Percentiles rank a stretch among this genome's conserved stretches.
Evolutionary conservation across 163 green algal species (phyloP).

Genomic region (Smithsoniella earleae): DNA sequence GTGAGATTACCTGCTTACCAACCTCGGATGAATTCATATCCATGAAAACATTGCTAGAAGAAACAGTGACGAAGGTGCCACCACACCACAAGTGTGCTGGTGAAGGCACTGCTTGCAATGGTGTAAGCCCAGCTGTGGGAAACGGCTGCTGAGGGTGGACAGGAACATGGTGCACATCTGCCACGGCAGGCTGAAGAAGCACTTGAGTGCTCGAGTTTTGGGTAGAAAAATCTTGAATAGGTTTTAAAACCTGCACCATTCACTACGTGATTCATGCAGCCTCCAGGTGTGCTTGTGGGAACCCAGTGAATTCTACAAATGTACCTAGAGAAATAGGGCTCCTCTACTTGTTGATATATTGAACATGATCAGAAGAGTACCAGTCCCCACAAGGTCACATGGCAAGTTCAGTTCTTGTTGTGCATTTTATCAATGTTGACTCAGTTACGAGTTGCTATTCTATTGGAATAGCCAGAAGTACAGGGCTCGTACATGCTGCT

Average conservation of each 20-base stretch:
- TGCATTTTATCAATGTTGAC: too few relatives aligned
- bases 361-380: too few relatives aligned
- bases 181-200: background rate
- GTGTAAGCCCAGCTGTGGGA: background rate
- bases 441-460: too few relatives aligned
- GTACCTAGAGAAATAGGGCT: too few relatives aligned
- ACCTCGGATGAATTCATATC: background rate
- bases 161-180: conserved; percentile 10
- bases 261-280: too few relatives aligned
- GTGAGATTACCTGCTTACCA: conserved; percentile 18
- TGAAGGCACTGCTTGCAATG: background rate
- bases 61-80: background rate
- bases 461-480: too few relatives aligned
- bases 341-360: too few relatives aligned
- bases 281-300: too few relatives aligned
- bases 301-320: too few relatives aligned
- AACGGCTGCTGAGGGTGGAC: conserved; percentile 6
- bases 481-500: conserved; percentile 12
- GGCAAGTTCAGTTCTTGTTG: too few relatives aligned
- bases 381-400: too few relatives aligned
- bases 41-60: background rate
- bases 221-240: background rate
- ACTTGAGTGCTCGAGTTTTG: background rate
- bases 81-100: background rate
- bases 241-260: conserved; percentile 10